phyloP scores from a whole-genome alignment of 306 rosid species.

The Vicia sativa region DNA sequence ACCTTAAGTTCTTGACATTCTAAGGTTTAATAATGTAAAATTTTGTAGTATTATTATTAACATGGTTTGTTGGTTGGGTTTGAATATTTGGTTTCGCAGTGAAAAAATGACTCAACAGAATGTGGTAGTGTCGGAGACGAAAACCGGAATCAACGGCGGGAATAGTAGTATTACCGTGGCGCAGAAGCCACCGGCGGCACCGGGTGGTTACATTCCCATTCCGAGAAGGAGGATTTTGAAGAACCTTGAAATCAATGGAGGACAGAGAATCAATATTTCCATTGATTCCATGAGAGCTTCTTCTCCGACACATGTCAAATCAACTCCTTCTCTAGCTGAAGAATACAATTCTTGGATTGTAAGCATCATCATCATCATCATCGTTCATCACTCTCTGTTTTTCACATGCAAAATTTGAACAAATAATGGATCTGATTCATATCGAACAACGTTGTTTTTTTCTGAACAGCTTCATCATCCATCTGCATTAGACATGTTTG shows the following conservation, averaged over 20 bases:
- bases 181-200: constrained; percentile 59
- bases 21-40: neutral
- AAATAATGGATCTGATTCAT: neutral
- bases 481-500: constrained; percentile 85
- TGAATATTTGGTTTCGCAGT: constrained; percentile 36
- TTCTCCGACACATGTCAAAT: constrained; percentile 71
- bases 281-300: constrained; percentile 93
- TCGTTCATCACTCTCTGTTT: neutral
- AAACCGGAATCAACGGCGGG: constrained; percentile 45
- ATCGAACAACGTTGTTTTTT: neutral
- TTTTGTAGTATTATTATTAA: neutral
- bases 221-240: constrained; percentile 56
- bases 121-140: constrained; percentile 53
- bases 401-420: neutral
- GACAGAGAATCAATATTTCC: constrained; percentile 69
- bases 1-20: neutral
- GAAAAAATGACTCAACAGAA: constrained; percentile 73
- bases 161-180: constrained; percentile 37
- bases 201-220: constrained; percentile 64
- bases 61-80: neutral
- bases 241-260: constrained; percentile 77
- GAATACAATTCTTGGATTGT: constrained; percentile 74
- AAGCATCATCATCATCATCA: constrained; percentile 26
- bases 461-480: constrained; percentile 69
- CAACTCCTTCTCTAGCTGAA: constrained; percentile 56